Base-by-base conservation (phyloP, 2,329 filamentous ascomycete genomes). In the Lachnellula suecica region DNA sequence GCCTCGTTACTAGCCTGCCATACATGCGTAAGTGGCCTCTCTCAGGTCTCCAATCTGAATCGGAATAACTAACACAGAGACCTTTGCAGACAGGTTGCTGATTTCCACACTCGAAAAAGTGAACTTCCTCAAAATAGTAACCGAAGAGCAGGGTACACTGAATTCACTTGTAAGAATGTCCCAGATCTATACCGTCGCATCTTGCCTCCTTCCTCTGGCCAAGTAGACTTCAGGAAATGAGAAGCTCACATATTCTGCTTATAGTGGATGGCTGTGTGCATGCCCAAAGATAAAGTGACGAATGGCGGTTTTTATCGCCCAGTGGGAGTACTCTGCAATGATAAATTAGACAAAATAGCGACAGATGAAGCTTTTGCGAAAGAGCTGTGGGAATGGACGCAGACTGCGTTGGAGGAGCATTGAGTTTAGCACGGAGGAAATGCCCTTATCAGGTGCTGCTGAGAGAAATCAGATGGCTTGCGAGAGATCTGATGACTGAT, bases 371-470 rank as follows among this genome's bases (percentile, higher is more conserved):
- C 65, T 4, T 47, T 74, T 47, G 69, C 63, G 1, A 64, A 60
- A 46, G 59, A 65, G 61, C 44, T 75, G 52, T 74, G 71, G 72
- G 59, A 67, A 20, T 74, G 72, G 70, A 74, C 72, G 8, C 38
- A 59, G 27, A 38, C 54, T 27, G 53, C 45, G 2, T 44, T 59
- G 44, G 17, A 29, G 15, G 17, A 17, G 34, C 35, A 43, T 34
- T 34, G 29, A 20, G 20, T 25, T n/a, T n/a, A n/a, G n/a, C n/a
- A n/a, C n/a, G n/a, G n/a, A n/a, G n/a, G n/a, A n/a, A n/a, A n/a
- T n/a, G n/a, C n/a, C n/a, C n/a, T n/a, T n/a, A n/a, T n/a, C n/a
- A n/a, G n/a, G n/a, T n/a, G n/a, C n/a, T n/a, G n/a, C n/a, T n/a
- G n/a, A n/a, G n/a, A n/a, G n/a, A n/a, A n/a, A n/a, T n/a, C n/a